These are phyloP conservation scores for Dryadomyces quercivorus DNA, from an alignment of 2,329 filamentous ascomycete species.

Conservation along the genomic window DNA sequence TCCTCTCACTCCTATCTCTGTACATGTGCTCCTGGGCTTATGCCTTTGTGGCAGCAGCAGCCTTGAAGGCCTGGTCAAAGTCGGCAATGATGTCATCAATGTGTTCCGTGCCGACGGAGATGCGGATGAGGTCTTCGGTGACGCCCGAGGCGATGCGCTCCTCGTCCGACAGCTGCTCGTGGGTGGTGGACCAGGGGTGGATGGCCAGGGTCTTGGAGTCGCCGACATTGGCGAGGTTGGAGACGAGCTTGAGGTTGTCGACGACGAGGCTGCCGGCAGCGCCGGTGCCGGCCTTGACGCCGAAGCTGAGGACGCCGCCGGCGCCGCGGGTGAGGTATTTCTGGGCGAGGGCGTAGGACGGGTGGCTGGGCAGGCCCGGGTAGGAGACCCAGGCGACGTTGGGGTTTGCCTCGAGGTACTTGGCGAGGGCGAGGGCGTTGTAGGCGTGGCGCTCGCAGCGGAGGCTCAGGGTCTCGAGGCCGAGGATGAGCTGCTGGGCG, in stretches of 20 bases:
- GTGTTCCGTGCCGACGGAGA: constrained; percentile 91
- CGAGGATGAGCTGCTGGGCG: constrained; percentile 82
- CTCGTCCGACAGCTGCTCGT: constrained; percentile 77
- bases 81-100: constrained; percentile 96
- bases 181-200: constrained; percentile 90
- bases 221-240: constrained; percentile 90
- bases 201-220: constrained; percentile 93
- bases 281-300: constrained; percentile 70
- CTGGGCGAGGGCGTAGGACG: constrained; percentile 68
- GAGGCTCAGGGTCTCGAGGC: constrained; percentile 80
- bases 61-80: constrained; percentile 80
- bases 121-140: constrained; percentile 82
- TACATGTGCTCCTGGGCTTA: constrained; percentile 9
- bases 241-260: constrained; percentile 89
- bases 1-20: neutral
- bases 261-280: constrained; percentile 78
- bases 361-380: constrained; percentile 73
- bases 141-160: constrained; percentile 74
- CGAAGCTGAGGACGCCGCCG: constrained; percentile 86
- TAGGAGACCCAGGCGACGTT: constrained; percentile 92
- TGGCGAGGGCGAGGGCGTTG: constrained; percentile 70
- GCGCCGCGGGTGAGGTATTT: constrained; percentile 77
- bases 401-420: constrained; percentile 70
- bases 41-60: constrained; percentile 25
- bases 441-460: constrained; percentile 75